Evolutionary conservation across 176 grass and related monocot species (phyloP), one percentile per base, ranked within the genome.

Genomic region (Raddia distichophylla): DNA sequence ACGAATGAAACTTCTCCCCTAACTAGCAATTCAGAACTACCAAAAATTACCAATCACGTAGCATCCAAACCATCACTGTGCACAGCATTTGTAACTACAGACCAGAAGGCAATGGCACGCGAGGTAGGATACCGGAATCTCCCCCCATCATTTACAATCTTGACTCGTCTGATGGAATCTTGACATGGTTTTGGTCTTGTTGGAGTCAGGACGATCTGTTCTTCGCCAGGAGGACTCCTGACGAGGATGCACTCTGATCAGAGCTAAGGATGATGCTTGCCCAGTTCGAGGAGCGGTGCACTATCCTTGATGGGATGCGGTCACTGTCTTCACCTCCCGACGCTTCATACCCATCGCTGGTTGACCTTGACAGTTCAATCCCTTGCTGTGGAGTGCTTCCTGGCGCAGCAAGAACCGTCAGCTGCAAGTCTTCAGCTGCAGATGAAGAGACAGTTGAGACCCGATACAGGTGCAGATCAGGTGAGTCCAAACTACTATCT

Each of bases 261-360:
- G 83, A 67, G 60, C 50, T 90, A 73, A 86, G 78, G 52, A 90
- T 90, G 85, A 95, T 82, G 62, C 68, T 93, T 46, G 96, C 84
- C 96, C 96, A 99, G 76, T 99, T 99, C 2, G 93, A 89, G 4
- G 96, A 95, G 22, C 96, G 90, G 69, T 99, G 96, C 62, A 99
- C 92, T 78, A 99, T 99, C 64, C 93, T 79, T 5, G 96, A 95
- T 0, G 96, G 96, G 63, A 99, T 99, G 11, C 96, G 89, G 56
- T 99, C 96, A 7, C 92, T 95, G 73, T 99, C 96, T 90, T 99
- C 96, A 20, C 96, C 96, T 15, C 96, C 96, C 75, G 96, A 99
- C 71, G 96, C 96, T 93, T 99, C 96, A 40, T 99, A 99, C 9
- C 96, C 96, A 6, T 99, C 96, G 11, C 96, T 99, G 42, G 96